Percentiles rank a stretch among this genome's conserved stretches.
phyloP scores from a whole-genome alignment of 371 early-diverging fungal species.

The Circinella umbellata region DNA sequence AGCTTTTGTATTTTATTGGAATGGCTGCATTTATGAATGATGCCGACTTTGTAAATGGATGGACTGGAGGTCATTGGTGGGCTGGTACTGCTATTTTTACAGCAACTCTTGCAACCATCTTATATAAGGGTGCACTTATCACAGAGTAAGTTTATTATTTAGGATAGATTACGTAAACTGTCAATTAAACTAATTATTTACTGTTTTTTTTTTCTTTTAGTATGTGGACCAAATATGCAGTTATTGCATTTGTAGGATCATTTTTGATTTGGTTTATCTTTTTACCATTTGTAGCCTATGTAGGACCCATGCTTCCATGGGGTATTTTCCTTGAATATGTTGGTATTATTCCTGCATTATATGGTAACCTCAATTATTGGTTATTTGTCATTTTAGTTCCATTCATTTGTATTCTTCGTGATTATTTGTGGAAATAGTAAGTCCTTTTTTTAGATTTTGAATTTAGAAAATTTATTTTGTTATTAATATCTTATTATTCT shows the following conservation, averaged over 20 bases:
- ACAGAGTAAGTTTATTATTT: slow-evolving; percentile 64
- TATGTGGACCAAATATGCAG: slow-evolving; percentile 87
- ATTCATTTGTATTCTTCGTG: slow-evolving; percentile 76
- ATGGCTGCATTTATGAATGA: slow-evolving; percentile 67
- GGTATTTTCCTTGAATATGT: slow-evolving; percentile 82
- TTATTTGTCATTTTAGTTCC: slow-evolving; percentile 84
- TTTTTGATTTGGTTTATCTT: slow-evolving; percentile 88
- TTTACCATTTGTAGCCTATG: slow-evolving; percentile 82
- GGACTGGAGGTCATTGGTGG: slow-evolving; percentile 78
- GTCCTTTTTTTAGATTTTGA: slow-evolving; percentile 19
- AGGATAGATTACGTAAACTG: no score
- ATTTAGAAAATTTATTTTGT: not conserved
- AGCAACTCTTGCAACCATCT: slow-evolving; percentile 76
- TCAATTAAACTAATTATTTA: not conserved
- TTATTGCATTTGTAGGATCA: slow-evolving; percentile 81
- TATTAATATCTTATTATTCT: slow-evolving; percentile 7
- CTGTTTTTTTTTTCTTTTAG: no score
- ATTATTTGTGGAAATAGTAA: slow-evolving; percentile 93
- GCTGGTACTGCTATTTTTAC: slow-evolving; percentile 81
- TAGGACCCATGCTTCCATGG: slow-evolving; percentile 70
- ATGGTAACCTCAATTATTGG: slow-evolving; percentile 85
- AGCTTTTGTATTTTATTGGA: slow-evolving; percentile 67
- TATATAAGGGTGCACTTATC: slow-evolving; percentile 83
- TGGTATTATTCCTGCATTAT: slow-evolving; percentile 75
- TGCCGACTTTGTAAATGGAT: slow-evolving; percentile 62